A percentile compares a stretch with the other conserved stretches of the same genome.
Conservation (phyloP, 1,284 basidiomycete genomes). For the Lentinula novae-zelandiae region DNA sequence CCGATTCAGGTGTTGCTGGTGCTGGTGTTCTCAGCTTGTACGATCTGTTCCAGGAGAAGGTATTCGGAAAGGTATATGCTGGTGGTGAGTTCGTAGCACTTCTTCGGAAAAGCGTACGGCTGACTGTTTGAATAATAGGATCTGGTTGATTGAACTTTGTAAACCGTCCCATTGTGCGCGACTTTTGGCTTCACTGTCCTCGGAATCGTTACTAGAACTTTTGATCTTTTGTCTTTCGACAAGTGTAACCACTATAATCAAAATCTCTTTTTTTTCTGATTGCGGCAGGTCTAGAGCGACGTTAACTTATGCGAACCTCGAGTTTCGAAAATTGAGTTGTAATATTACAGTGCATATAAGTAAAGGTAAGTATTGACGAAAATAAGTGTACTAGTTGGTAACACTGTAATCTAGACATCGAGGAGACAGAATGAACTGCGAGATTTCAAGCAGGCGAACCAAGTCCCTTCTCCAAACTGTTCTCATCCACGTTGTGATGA, state of each 20-base stretch:
- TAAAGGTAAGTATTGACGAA: too few species aligned
- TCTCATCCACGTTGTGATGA: slow-evolving; percentile 11
- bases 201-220: not conserved
- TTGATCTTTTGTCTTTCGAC: not conserved
- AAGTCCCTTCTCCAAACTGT: slow-evolving; percentile 10
- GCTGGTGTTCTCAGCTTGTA: slow-evolving; percentile 95
- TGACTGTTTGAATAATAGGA: not conserved
- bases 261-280: too few species aligned
- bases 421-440: too few species aligned
- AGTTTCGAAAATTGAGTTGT: too few species aligned
- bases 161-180: not conserved
- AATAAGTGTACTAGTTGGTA: too few species aligned
- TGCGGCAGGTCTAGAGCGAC: too few species aligned
- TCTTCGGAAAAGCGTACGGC: not conserved
- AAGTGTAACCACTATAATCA: too few species aligned
- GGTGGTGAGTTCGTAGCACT: slow-evolving; percentile 41
- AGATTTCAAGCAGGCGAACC: too few species aligned
- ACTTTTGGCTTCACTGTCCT: not conserved
- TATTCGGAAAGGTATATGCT: slow-evolving; percentile 97
- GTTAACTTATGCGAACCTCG: too few species aligned
- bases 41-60: slow-evolving; percentile 87
- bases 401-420: too few species aligned
- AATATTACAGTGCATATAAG: too few species aligned
- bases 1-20: slow-evolving; percentile 95
- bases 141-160: not conserved